These are phyloP conservation scores for Iris pallida DNA, from an alignment of 116 monocot genomes.

Conservation along the genomic window DNA sequence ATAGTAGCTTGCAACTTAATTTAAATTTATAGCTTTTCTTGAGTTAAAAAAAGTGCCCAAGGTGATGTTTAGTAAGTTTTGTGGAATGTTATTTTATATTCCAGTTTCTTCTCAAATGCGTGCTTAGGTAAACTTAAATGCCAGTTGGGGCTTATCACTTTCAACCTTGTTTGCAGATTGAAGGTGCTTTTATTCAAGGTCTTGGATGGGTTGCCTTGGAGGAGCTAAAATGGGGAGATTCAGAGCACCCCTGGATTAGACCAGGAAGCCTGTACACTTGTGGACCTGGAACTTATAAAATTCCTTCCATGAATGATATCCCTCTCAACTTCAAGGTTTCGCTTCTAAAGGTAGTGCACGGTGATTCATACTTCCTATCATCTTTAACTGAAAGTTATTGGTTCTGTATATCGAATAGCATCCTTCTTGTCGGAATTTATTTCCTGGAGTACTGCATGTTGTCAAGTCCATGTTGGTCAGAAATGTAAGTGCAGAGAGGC, in stretches of 20 bases:
- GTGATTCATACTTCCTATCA: no score
- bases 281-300: constrained; percentile 90
- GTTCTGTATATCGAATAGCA: neutral
- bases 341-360: constrained; percentile 63
- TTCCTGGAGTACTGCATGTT: neutral
- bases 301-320: constrained; percentile 88
- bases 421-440: neutral
- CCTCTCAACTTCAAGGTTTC: constrained; percentile 89
- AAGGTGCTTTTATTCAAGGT: constrained; percentile 98
- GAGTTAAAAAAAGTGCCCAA: no score
- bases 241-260: constrained; percentile 82
- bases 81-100: no score
- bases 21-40: no score
- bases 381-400: neutral
- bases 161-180: constrained; percentile 40
- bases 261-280: constrained; percentile 74
- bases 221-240: constrained; percentile 98
- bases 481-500: no score
- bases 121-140: no score
- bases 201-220: constrained; percentile 91
- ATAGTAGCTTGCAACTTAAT: no score
- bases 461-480: no score
- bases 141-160: neutral
- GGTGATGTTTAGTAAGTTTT: no score
- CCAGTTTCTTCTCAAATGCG: no score